Evolutionary conservation across 352 stramenopile species (phyloP).

Genomic region (Bremia lactucae): DNA sequence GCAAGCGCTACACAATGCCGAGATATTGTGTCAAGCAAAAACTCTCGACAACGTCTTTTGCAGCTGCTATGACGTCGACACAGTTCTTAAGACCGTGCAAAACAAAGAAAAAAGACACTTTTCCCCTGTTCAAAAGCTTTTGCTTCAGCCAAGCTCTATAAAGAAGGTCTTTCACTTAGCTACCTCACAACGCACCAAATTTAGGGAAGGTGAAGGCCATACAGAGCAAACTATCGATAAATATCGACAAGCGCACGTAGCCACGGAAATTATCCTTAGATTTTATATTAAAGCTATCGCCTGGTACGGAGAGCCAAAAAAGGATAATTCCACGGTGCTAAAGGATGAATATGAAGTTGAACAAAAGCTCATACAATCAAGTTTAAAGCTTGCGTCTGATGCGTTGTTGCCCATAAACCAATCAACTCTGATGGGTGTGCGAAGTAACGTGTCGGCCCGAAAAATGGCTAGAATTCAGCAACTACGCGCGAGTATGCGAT

Average conservation of each 20-base stretch:
- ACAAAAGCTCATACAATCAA: constrained; percentile 1
- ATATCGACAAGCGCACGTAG: constrained; percentile 46
- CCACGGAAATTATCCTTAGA: constrained; percentile 59
- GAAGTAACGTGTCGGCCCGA: constrained; percentile 23
- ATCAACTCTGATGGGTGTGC: constrained; percentile 19
- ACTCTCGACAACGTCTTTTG: constrained; percentile 69
- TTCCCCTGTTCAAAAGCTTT: constrained; percentile 52
- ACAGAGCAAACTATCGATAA: constrained; percentile 18
- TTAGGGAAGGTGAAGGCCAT: neutral
- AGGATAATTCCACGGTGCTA: neutral
- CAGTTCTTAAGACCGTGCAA: constrained; percentile 47
- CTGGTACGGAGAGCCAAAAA: constrained; percentile 52
- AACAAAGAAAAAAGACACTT: constrained; percentile 41
- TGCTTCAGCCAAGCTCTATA: constrained; percentile 51
- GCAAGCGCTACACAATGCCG: constrained; percentile 61
- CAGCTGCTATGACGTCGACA: constrained; percentile 64
- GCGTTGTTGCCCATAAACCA: constrained; percentile 8
- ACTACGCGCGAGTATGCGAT: constrained; percentile 28
- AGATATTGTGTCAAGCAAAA: constrained; percentile 46
- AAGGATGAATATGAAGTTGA: neutral
- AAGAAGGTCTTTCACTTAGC: constrained; percentile 54
- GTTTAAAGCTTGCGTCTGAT: too few relatives aligned
- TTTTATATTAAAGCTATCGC: constrained; percentile 69
- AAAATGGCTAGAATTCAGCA: constrained; percentile 31
- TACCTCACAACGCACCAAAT: constrained; percentile 21